Evolutionary conservation across 768 basidiomycete species (phyloP).

Genomic region (Mycena olivaceomarginata): DNA sequence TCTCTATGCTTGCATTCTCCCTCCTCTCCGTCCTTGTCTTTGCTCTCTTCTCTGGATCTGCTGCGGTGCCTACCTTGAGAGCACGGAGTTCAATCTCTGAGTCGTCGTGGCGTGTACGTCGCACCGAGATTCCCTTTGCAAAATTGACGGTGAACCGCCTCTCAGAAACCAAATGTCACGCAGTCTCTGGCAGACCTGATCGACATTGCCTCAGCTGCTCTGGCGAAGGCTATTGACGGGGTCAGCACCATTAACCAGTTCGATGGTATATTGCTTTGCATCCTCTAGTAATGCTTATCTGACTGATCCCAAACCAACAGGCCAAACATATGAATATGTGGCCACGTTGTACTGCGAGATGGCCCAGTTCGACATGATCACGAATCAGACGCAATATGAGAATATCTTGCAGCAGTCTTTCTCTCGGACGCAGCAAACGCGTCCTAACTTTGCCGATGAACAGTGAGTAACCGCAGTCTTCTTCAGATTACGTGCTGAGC

Average conservation of each 20-base stretch:
- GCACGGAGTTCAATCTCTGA: background rate
- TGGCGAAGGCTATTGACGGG: constrained; percentile 14
- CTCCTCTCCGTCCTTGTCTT: background rate
- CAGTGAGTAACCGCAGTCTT: background rate
- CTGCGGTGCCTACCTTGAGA: background rate
- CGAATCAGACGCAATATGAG: constrained; percentile 14
- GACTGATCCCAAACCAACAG: background rate
- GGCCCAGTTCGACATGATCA: constrained; percentile 25
- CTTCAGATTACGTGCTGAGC: background rate
- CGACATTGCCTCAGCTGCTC: constrained; percentile 1
- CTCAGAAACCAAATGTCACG: constrained; percentile 40
- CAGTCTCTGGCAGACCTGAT: background rate
- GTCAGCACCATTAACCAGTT: background rate
- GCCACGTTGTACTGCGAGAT: constrained; percentile 15
- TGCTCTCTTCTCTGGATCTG: background rate
- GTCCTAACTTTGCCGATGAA: constrained; percentile 8
- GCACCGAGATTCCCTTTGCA: no score
- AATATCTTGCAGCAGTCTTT: constrained; percentile 5
- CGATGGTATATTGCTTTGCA: background rate
- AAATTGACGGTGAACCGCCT: background rate
- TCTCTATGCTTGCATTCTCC: constrained; percentile 8
- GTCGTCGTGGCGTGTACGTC: background rate
- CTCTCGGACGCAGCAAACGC: background rate
- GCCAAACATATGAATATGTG: constrained; percentile 16
- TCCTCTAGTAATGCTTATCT: background rate